phyloP scores from a whole-genome alignment of 805 yeast genomes.

The Saccharomyces paradoxus region DNA sequence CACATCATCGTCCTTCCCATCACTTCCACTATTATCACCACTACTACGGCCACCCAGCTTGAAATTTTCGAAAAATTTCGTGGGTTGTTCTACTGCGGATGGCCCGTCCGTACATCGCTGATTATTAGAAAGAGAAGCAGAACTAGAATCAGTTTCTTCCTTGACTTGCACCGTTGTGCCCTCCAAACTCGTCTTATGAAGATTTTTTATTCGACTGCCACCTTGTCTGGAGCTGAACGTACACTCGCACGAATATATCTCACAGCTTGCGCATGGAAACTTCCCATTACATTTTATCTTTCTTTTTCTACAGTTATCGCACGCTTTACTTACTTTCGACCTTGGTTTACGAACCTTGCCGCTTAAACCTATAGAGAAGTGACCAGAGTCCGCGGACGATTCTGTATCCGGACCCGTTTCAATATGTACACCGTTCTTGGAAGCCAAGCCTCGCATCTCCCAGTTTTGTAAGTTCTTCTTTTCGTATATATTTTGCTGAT shows the following conservation, averaged over 20 bases:
- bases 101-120: background rate
- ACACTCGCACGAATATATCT: conserved; percentile 27
- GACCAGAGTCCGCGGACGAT: background rate
- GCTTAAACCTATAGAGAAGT: background rate
- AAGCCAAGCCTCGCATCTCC: background rate
- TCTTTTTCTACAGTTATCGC: conserved; percentile 29
- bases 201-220: background rate
- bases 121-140: background rate
- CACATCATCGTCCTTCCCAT: background rate
- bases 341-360: conserved; percentile 1
- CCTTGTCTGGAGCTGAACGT: conserved; percentile 6
- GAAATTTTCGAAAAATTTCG: background rate
- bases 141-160: background rate
- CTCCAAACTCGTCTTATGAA: background rate
- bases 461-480: background rate
- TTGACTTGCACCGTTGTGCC: background rate
- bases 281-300: conserved; percentile 30
- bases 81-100: background rate
- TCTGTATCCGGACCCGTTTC: background rate
- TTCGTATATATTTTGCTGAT: background rate
- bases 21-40: background rate
- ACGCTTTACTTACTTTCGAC: conserved; percentile 16
- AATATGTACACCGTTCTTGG: background rate
- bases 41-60: background rate
- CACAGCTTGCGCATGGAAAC: conserved; percentile 27